Base-by-base conservation (phyloP, 345 rosid species). In the Bruguiera gymnorhiza region DNA sequence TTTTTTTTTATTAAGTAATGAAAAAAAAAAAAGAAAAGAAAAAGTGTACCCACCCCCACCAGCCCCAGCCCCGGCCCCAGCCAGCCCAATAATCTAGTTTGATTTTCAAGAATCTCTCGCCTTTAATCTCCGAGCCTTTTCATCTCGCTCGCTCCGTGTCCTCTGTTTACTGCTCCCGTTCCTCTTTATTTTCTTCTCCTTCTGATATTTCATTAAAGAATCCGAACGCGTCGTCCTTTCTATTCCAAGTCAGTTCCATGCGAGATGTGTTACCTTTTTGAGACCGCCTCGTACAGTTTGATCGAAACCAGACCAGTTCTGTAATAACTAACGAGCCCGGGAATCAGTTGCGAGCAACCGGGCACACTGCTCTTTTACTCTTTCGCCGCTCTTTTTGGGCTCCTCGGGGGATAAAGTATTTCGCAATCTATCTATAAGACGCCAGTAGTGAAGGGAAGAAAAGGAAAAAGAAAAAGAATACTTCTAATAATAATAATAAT, bases 61-160 rank as follows among this genome's bases (percentile, higher is more conserved):
- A 7, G 1, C 36, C 37, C 37, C 70, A 43, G 29, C 2, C 68
- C 51, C 37, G 8, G 8, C 7, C 37, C 37, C 6, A 7, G 64
- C 18, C 39, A 7, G 48, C 74, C 65, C 62, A 70, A 27, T 67
- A 31, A 53, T 30, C 51, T 62, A 70, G 27, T 51, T 51, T 75
- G 79, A 65, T 60, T 70, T 65, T 70, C 63, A 27, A 27, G 66
- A 50, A 54, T 55, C 63, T 31, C 55, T 21, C 46, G n/a, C 59
- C 24, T 3, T 31, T 26, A 7, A 63, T 21, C 23, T 24, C 31
- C 6, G 46, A 37, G 27, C 18, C 20, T 58, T 5, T 63, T 21
- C 34, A 31, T 9, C 21, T 19, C 37, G 30, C 4, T 27, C 6
- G 1, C 60, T 2, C 60, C 6, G 20, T n/a, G 1, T 23, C 66